These are phyloP conservation scores for Dryadomyces quercus-mongolicae DNA, from an alignment of 2,329 filamentous ascomycete genomes.

Conservation along the genomic window DNA sequence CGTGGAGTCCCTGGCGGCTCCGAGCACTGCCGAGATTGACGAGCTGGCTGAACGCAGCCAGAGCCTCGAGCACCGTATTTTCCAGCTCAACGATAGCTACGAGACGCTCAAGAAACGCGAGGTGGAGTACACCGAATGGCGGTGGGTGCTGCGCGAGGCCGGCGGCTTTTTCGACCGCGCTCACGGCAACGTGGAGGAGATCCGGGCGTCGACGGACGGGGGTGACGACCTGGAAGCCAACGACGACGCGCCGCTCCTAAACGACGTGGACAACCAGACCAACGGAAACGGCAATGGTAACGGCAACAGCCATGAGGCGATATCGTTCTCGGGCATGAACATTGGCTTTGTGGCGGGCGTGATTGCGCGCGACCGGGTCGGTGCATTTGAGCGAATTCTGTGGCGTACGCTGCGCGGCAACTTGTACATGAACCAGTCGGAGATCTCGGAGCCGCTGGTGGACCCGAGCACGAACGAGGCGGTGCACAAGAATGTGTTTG, in stretches of 20 bases:
- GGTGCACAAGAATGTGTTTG: constrained; percentile 94
- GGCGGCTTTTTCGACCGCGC: constrained; percentile 96
- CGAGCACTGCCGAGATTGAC: constrained; percentile 89
- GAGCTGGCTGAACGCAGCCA: constrained; percentile 88
- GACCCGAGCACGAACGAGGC: constrained; percentile 88
- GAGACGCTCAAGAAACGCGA: constrained; percentile 97
- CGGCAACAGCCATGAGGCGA: constrained; percentile 19
- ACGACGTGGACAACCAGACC: constrained; percentile 75
- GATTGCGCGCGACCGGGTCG: constrained; percentile 84
- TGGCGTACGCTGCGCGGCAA: constrained; percentile 97
- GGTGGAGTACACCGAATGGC: constrained; percentile 94
- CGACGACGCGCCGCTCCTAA: constrained; percentile 85
- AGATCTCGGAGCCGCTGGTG: constrained; percentile 87
- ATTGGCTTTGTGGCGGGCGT: constrained; percentile 97
- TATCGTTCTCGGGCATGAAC: constrained; percentile 94
- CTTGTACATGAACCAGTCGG: constrained; percentile 99
- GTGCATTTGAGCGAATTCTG: constrained; percentile 90
- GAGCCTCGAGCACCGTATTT: constrained; percentile 80
- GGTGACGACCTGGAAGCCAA: constrained; percentile 26
- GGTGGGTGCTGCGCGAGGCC: constrained; percentile 92
- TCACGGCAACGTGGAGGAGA: constrained; percentile 93
- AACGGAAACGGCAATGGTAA: not conserved
- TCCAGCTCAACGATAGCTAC: constrained; percentile 92
- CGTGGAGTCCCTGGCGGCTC: constrained; percentile 70
- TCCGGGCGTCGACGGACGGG: constrained; percentile 68